These are phyloP conservation scores for Leptodontidium sp. DNA, from an alignment of 2,329 filamentous ascomycete genomes.

Conservation along the genomic window DNA sequence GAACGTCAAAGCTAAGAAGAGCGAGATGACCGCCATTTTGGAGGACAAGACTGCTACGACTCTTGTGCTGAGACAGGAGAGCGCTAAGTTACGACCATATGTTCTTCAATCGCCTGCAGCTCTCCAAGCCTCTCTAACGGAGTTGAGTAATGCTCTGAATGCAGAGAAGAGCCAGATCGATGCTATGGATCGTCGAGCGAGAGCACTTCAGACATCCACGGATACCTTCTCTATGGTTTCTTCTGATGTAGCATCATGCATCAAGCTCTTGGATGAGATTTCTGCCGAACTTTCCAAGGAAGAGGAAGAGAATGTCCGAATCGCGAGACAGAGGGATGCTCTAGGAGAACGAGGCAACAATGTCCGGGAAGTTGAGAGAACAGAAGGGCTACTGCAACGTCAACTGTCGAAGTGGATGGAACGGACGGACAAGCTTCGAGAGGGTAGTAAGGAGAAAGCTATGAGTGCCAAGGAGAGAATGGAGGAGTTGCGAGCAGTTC, in stretches of 20 bases:
- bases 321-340: constrained; percentile 83
- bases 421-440: constrained; percentile 82
- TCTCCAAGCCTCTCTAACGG: constrained; percentile 81
- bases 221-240: constrained; percentile 89
- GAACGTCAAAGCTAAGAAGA: constrained; percentile 82
- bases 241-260: constrained; percentile 85
- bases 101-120: constrained; percentile 87
- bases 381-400: constrained; percentile 82
- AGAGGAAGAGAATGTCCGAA: constrained; percentile 86
- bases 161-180: constrained; percentile 88
- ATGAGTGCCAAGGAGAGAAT: constrained; percentile 84
- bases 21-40: constrained; percentile 73
- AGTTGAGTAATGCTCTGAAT: constrained; percentile 80
- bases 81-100: constrained; percentile 89
- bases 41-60: constrained; percentile 77
- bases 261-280: constrained; percentile 89
- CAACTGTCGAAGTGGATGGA: constrained; percentile 88
- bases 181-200: constrained; percentile 82
- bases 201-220: constrained; percentile 88
- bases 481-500: constrained; percentile 84
- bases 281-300: constrained; percentile 85
- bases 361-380: constrained; percentile 89
- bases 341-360: constrained; percentile 88
- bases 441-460: constrained; percentile 82
- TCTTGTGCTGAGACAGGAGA: constrained; percentile 80